Conservation (phyloP, 306 rosid genomes). For the Trichosanthes truncata region DNA sequence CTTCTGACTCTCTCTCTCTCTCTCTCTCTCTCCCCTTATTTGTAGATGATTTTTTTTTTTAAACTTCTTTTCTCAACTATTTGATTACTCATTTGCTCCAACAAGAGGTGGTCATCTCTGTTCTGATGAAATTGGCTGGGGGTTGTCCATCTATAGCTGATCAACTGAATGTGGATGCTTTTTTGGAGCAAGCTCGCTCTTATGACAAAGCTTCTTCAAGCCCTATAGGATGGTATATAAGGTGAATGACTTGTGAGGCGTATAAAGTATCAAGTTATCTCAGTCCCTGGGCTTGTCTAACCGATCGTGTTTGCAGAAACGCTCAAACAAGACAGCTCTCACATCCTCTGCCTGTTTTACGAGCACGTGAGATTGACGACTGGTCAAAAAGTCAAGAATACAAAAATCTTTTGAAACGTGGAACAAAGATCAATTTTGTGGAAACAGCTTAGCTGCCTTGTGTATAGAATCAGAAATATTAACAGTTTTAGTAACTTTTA, state of each 20-base stretch:
- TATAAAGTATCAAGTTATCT: constrained; percentile 3
- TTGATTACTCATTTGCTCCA: constrained; percentile 29
- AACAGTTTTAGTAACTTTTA: background rate
- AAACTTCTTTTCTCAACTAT: constrained; percentile 12
- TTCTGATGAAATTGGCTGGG: constrained; percentile 97
- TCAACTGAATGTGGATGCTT: constrained; percentile 89
- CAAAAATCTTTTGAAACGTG: constrained; percentile 50
- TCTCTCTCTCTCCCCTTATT: background rate
- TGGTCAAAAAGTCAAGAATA: constrained; percentile 81
- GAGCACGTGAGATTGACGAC: constrained; percentile 92
- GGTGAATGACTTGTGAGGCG: constrained; percentile 27
- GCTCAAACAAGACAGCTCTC: constrained; percentile 94
- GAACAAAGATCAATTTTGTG: constrained; percentile 22
- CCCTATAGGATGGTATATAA: constrained; percentile 89
- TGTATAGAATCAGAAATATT: background rate
- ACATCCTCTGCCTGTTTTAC: constrained; percentile 86
- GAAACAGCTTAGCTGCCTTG: constrained; percentile 21
- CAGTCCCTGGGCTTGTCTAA: constrained; percentile 13
- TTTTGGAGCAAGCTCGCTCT: constrained; percentile 96
- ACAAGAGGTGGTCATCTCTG: constrained; percentile 97
- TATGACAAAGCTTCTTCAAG: constrained; percentile 95
- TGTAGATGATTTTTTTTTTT: background rate
- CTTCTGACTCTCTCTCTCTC: background rate
- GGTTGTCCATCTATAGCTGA: constrained; percentile 96
- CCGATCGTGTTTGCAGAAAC: constrained; percentile 42